Conservation (phyloP, 78 protist species). For the Dictyostelium purpureum region DNA sequence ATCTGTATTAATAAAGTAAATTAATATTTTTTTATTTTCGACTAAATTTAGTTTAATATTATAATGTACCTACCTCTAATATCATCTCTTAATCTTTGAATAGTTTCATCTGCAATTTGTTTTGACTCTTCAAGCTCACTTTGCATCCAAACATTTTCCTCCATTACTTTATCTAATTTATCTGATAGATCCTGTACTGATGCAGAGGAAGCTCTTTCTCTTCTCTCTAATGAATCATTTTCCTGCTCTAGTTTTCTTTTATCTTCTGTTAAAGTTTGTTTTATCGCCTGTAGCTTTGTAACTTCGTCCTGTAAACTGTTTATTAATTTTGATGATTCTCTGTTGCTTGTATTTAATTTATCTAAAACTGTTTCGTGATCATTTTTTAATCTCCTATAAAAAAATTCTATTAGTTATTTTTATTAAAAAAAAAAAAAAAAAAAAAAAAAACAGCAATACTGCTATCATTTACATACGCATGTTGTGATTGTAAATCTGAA, state of each 20-base stretch:
- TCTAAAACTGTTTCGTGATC: constrained; percentile 44
- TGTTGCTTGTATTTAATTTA: constrained; percentile 23
- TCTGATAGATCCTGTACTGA: constrained; percentile 61
- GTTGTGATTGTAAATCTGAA: constrained; percentile 66
- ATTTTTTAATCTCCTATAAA: constrained; percentile 48
- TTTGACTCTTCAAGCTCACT: constrained; percentile 74
- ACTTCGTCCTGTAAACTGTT: constrained; percentile 76
- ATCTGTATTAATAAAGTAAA: neutral
- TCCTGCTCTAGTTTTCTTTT: constrained; percentile 74
- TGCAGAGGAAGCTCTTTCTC: constrained; percentile 72
- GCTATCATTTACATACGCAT: constrained; percentile 13
- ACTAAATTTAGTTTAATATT: neutral
- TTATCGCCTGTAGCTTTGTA: constrained; percentile 9
- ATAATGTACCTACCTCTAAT: constrained; percentile 36
- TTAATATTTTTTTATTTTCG: neutral
- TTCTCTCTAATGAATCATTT: constrained; percentile 67
- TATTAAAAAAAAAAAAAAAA: too few relatives aligned
- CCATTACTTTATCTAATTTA: constrained; percentile 63
- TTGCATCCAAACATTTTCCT: constrained; percentile 84
- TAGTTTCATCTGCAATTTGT: constrained; percentile 71
- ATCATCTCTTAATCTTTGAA: constrained; percentile 77
- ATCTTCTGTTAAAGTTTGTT: constrained; percentile 22
- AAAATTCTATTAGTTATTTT: too few relatives aligned
- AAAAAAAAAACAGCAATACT: neutral
- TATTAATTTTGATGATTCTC: constrained; percentile 49